phyloP scores from a whole-genome alignment of 257 asterid species.

The Gentiana macrophylla region DNA sequence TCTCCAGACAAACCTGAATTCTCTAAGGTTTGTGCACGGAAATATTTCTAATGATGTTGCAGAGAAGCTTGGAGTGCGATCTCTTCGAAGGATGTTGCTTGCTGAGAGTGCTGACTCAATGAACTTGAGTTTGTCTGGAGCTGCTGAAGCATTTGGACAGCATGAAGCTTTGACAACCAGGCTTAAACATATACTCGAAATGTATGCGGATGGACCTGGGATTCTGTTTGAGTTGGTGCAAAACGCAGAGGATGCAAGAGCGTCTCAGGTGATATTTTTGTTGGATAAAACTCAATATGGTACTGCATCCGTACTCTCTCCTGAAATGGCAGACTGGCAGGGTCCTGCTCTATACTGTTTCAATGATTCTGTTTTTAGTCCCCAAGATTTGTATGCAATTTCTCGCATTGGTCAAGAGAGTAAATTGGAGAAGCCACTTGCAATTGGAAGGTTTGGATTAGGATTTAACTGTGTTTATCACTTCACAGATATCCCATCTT shows the following conservation, averaged over 20 bases:
- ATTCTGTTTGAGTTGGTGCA: slow-evolving; percentile 91
- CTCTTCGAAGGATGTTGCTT: slow-evolving; percentile 80
- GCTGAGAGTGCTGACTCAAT: slow-evolving; percentile 96
- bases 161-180: slow-evolving; percentile 96
- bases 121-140: slow-evolving; percentile 95
- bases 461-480: slow-evolving; percentile 94
- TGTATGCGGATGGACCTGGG: slow-evolving; percentile 98
- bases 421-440: slow-evolving; percentile 91
- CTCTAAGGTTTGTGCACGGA: slow-evolving; percentile 78
- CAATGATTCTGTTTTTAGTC: slow-evolving; percentile 85
- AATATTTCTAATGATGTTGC: slow-evolving; percentile 94
- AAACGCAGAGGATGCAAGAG: slow-evolving; percentile 97
- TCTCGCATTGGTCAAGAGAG: slow-evolving; percentile 99
- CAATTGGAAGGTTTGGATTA: slow-evolving; percentile 96
- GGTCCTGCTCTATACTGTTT: slow-evolving; percentile 98
- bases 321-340: slow-evolving; percentile 99
- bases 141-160: slow-evolving; percentile 99
- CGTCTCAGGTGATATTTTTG: slow-evolving; percentile 71
- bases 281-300: slow-evolving; percentile 93
- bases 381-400: slow-evolving; percentile 93
- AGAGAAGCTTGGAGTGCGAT: slow-evolving; percentile 92
- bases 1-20: slow-evolving; percentile 43
- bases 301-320: slow-evolving; percentile 86
- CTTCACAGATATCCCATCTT: slow-evolving; percentile 85
- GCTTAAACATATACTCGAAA: slow-evolving; percentile 91